Evolutionary conservation across 208 protist species (phyloP).

Genomic region (Endotrypanum monterogeii): DNA sequence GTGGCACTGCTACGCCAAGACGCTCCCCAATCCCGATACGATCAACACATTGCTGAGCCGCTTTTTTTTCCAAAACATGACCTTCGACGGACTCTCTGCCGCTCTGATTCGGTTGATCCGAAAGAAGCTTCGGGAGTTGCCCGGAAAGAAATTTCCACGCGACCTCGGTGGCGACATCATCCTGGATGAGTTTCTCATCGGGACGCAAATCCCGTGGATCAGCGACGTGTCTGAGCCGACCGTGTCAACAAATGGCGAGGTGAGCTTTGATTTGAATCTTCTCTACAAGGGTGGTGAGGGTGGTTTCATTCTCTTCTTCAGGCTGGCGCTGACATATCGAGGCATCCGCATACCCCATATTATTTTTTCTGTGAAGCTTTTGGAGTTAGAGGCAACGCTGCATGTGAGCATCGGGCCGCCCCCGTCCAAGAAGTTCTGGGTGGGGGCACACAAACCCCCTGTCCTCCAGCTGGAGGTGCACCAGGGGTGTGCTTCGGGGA

Average conservation of each 20-base stretch:
- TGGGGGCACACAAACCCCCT: slow-evolving; percentile 67
- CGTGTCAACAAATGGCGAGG: slow-evolving; percentile 68
- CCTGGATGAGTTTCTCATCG: slow-evolving; percentile 79
- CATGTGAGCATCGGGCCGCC: slow-evolving; percentile 85
- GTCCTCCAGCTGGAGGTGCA: slow-evolving; percentile 57
- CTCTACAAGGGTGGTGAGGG: slow-evolving; percentile 71
- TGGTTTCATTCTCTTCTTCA: slow-evolving; percentile 69
- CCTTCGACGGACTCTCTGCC: slow-evolving; percentile 44
- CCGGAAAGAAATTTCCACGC: slow-evolving; percentile 74
- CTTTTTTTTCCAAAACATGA: slow-evolving; percentile 83
- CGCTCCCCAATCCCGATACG: slow-evolving; percentile 61
- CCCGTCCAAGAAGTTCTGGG: slow-evolving; percentile 87
- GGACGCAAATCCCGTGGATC: slow-evolving; percentile 70
- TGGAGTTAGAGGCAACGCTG: slow-evolving; percentile 58
- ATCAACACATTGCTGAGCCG: slow-evolving; percentile 75
- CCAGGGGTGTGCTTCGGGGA: slow-evolving; percentile 55
- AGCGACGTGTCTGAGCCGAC: slow-evolving; percentile 64
- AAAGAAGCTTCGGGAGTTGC: slow-evolving; percentile 66
- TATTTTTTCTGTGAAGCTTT: slow-evolving; percentile 63
- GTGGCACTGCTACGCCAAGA: slow-evolving; percentile 67
- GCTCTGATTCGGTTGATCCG: slow-evolving; percentile 54
- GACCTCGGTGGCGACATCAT: slow-evolving; percentile 65
- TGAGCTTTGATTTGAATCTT: slow-evolving; percentile 85
- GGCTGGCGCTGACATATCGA: slow-evolving; percentile 67
- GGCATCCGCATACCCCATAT: slow-evolving; percentile 80